Evolutionary conservation across 78 protist species (phyloP).

Genomic region (Ministeria vibrans): DNA sequence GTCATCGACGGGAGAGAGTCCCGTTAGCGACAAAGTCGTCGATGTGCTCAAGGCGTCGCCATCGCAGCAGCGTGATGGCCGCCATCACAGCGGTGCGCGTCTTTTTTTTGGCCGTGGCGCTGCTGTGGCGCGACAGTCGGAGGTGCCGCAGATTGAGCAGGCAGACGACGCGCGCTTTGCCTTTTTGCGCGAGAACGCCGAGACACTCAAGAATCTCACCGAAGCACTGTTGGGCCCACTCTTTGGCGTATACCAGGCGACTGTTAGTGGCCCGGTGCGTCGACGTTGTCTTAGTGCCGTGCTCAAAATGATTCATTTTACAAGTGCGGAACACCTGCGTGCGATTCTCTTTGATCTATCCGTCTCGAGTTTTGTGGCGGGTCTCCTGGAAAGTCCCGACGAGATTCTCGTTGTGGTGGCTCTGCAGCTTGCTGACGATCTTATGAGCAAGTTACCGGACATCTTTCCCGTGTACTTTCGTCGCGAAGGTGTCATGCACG

Average conservation of each 20-base stretch:
- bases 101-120: no score
- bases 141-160: neutral
- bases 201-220: neutral
- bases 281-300: neutral
- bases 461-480: slow-evolving; percentile 23
- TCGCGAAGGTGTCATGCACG: slow-evolving; percentile 50
- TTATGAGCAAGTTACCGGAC: slow-evolving; percentile 32
- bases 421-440: neutral
- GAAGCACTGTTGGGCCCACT: neutral
- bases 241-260: neutral
- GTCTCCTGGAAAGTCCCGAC: neutral
- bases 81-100: neutral
- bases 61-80: neutral
- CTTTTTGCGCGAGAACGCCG: neutral
- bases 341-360: neutral
- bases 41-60: neutral
- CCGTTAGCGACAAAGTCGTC: neutral
- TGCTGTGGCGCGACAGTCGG: no score
- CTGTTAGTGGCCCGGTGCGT: neutral
- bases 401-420: slow-evolving; percentile 1
- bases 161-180: neutral
- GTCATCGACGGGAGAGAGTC: no score
- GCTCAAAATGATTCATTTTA: neutral
- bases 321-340: neutral
- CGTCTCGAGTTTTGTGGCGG: slow-evolving; percentile 25